phyloP scores from a whole-genome alignment of 176 grass and related monocot genomes.

The Oryza meridionalis region DNA sequence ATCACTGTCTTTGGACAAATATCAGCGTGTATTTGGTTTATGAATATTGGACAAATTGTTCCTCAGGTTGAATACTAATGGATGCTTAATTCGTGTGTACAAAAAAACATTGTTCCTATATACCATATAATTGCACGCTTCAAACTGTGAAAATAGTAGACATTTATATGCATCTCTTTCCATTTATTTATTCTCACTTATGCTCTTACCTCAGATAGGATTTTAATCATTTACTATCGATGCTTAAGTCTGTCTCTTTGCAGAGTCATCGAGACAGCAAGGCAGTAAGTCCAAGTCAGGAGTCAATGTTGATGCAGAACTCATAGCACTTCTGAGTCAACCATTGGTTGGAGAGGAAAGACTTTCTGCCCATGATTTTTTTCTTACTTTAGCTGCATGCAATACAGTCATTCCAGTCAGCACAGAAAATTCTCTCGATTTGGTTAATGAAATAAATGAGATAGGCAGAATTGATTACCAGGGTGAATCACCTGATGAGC shows the following conservation, averaged over 20 bases:
- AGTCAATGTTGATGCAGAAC: constrained; percentile 72
- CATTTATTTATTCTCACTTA: constrained; percentile 8
- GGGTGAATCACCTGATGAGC: constrained; percentile 97
- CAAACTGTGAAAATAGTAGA: neutral
- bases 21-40: neutral
- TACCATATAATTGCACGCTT: neutral
- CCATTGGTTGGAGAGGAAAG: constrained; percentile 80
- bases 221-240: constrained; percentile 14
- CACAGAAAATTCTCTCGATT: constrained; percentile 42
- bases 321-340: constrained; percentile 64
- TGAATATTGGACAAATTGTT: constrained; percentile 12
- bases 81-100: neutral
- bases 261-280: constrained; percentile 60
- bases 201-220: constrained; percentile 1
- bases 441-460: constrained; percentile 44
- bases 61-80: constrained; percentile 11
- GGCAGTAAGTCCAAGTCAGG: constrained; percentile 43
- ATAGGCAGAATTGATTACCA: constrained; percentile 82
- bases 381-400: constrained; percentile 96
- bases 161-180: neutral
- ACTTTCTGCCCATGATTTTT: constrained; percentile 91
- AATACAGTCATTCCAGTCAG: constrained; percentile 96
- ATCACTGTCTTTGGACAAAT: constrained; percentile 29
- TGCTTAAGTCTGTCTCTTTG: constrained; percentile 45
- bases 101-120: constrained; percentile 7